phyloP scores from a whole-genome alignment of 257 asterid species.

The Solanum corneliomulleri region DNA sequence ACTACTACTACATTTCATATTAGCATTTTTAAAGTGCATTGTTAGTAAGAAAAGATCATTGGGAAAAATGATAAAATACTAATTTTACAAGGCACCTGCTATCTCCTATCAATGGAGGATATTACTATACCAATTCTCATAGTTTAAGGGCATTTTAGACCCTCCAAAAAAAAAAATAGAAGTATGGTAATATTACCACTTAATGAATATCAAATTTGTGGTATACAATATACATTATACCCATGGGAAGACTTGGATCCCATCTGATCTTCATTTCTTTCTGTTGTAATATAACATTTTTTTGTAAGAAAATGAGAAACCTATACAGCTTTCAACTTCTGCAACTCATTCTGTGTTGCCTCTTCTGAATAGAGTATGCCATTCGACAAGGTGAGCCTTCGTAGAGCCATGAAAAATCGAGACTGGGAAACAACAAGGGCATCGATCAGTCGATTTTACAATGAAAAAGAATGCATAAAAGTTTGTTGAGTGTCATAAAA shows the following conservation, averaged over 20 bases:
- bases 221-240: not conserved
- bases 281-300: not conserved
- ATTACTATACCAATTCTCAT: not conserved
- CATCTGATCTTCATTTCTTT: not conserved
- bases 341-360: conserved; percentile 17
- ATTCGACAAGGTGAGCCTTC: conserved; percentile 50
- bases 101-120: not conserved
- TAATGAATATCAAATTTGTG: not conserved
- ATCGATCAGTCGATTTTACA: not conserved
- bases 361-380: conserved; percentile 64
- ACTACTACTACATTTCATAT: not conserved
- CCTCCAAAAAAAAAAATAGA: not conserved
- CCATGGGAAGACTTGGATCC: not conserved
- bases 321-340: conserved; percentile 38
- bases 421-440: conserved; percentile 27
- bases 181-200: not conserved
- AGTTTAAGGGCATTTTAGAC: not conserved
- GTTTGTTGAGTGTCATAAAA: not conserved
- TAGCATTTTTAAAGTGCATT: not conserved
- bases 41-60: not conserved
- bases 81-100: not conserved
- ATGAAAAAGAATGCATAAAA: not conserved
- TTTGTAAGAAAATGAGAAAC: not conserved
- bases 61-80: not conserved
- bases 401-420: conserved; percentile 60